Evolutionary conservation across 1,284 basidiomycete genomes (phyloP).

Genomic region (Cutaneotrichosporon sp.): DNA sequence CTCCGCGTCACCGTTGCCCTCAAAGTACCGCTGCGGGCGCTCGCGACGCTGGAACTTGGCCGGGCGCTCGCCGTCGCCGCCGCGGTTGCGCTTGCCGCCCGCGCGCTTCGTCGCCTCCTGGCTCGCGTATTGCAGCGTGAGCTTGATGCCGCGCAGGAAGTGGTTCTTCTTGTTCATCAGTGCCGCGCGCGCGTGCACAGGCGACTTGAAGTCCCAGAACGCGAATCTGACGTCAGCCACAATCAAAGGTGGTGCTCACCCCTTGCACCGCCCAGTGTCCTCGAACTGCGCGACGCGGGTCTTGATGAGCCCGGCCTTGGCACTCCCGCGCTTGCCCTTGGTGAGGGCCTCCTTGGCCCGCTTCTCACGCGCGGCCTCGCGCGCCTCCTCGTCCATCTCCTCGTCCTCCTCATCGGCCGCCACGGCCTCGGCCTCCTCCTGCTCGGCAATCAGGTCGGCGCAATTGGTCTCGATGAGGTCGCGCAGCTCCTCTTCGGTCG

Average conservation of each 20-base stretch:
- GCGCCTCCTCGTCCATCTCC: slow-evolving; percentile 39
- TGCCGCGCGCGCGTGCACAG: slow-evolving; percentile 75
- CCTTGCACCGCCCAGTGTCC: slow-evolving; percentile 92
- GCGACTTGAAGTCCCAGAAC: slow-evolving; percentile 86
- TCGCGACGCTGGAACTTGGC: slow-evolving; percentile 9
- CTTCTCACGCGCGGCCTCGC: slow-evolving; percentile 36
- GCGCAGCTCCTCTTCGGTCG: slow-evolving; percentile 73
- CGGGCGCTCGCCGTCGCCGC: slow-evolving; percentile 10
- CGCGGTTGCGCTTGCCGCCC: slow-evolving; percentile 16
- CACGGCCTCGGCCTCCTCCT: slow-evolving; percentile 22
- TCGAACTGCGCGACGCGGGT: slow-evolving; percentile 94
- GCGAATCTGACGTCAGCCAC: slow-evolving; percentile 67
- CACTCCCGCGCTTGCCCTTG: slow-evolving; percentile 38
- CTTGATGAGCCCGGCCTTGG: slow-evolving; percentile 74
- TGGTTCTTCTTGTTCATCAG: slow-evolving; percentile 84
- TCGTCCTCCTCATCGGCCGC: slow-evolving; percentile 28
- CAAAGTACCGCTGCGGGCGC: slow-evolving; percentile 20
- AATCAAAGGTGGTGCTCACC: slow-evolving; percentile 60
- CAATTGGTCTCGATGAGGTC: slow-evolving; percentile 51
- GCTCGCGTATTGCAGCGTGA: slow-evolving; percentile 47
- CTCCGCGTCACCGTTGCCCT: slow-evolving; percentile 11
- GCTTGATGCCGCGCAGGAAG: slow-evolving; percentile 69
- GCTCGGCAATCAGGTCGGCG: slow-evolving; percentile 59
- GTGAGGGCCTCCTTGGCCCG: slow-evolving; percentile 36
- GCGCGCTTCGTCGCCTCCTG: slow-evolving; percentile 44